These are phyloP conservation scores for Fomitopsis betulina DNA, from an alignment of 1,284 basidiomycete species.

Conservation along the genomic window DNA sequence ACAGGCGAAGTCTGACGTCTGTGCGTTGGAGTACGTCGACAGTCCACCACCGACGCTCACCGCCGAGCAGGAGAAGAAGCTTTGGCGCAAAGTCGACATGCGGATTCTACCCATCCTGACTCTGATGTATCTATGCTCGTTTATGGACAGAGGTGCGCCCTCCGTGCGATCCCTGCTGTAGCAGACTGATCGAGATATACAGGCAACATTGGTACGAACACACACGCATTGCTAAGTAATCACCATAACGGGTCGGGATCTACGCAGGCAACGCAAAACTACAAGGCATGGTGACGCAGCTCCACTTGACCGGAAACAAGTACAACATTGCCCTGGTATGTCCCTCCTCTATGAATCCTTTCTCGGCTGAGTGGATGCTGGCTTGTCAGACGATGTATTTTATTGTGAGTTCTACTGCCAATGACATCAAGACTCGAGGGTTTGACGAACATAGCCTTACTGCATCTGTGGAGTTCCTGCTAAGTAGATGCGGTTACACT, in stretches of 20 bases:
- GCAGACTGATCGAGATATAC: not conserved
- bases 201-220: not conserved
- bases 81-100: constrained; percentile 64
- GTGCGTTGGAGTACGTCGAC: too few species aligned
- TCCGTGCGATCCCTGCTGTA: too few species aligned
- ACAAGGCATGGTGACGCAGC: constrained; percentile 50
- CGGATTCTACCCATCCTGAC: constrained; percentile 62
- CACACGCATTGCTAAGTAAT: too few species aligned
- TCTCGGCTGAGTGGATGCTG: not conserved
- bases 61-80: constrained; percentile 44
- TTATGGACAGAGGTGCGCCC: constrained; percentile 51
- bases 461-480: constrained; percentile 59
- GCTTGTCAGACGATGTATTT: constrained; percentile 59
- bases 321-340: constrained; percentile 48
- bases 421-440: not conserved
- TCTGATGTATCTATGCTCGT: constrained; percentile 61
- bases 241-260: too few species aligned
- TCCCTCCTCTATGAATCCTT: constrained; percentile 18
- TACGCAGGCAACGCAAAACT: constrained; percentile 58
- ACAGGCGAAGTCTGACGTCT: too few species aligned
- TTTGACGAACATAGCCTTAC: constrained; percentile 39
- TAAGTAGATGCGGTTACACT: constrained; percentile 36
- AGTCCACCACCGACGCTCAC: constrained; percentile 37
- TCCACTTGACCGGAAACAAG: constrained; percentile 50
- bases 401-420: constrained; percentile 39